Base-by-base conservation (phyloP, 805 yeast species). In the Ogataea ganodermae region DNA sequence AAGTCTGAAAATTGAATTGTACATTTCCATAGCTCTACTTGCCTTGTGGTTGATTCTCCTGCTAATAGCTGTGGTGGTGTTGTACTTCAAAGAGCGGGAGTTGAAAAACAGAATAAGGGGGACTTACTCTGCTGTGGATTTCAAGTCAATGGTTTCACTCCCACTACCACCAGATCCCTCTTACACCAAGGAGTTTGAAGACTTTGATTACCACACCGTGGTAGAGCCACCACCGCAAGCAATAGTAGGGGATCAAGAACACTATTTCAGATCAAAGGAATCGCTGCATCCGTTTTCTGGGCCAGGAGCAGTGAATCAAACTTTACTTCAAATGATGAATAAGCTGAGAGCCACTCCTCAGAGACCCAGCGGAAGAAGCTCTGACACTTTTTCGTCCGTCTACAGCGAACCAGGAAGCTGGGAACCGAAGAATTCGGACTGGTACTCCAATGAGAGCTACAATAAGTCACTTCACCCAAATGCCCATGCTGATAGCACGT, bases 11-110 rank as follows among this genome's bases (percentile, higher is more conserved):
- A 46, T 67, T 16, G 88, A 83, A 58, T 60, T 81, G 3, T 69
- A 67, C 43, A 67, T 84, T 2, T 69, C 83, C 0, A 27, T 72
- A 3, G 68, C 62, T 0, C 57, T 84, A 0, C 40, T 82, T 1
- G 70, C 65, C 0, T 24, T 78, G 1, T 84, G 87, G 86, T 1
- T 71, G 0, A 4, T 73, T 0, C 80, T 79, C 52, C 39, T 78
- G 6, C 2, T 55, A 5, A 20, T 57, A 3, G 64, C 59, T 8
- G 14, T 53, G 14, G 5, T 48, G 0, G 48, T 65, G 4, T 20
- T 59, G 2, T 13, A 45, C 8, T 6, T 51, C 9, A 48, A 38
- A 42, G 55, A 48, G 51, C 49, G 43, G 22, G 14, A 18, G 6
- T 9, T 33, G 14, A 16, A 23, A 21, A 16, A 8, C 17, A 10